Evolutionary conservation across 352 stramenopile species (phyloP).

Genomic region (Phytophthora ramorum): DNA sequence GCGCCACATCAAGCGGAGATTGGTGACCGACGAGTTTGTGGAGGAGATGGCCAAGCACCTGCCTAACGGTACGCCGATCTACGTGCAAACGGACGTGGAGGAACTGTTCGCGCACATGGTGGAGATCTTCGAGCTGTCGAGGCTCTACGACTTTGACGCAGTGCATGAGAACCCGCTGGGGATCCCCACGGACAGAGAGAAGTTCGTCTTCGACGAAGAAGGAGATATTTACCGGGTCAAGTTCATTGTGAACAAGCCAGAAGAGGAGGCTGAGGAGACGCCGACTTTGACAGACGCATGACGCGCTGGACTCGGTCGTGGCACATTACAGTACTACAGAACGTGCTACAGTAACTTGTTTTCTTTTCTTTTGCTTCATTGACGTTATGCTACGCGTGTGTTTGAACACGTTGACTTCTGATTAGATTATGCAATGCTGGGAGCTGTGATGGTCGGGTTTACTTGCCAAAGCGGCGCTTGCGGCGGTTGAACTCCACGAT

Average conservation of each 20-base stretch:
- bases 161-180: conserved; percentile 65
- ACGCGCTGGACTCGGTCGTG: conserved; percentile 8
- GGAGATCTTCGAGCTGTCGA: conserved; percentile 71
- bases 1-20: conserved; percentile 79
- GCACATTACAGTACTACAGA: neutral
- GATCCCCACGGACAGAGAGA: conserved; percentile 78
- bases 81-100: conserved; percentile 83
- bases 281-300: conserved; percentile 10
- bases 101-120: conserved; percentile 89
- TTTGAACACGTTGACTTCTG: conserved; percentile 11
- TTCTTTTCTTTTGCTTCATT: conserved; percentile 19
- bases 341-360: conserved; percentile 1
- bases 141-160: conserved; percentile 47
- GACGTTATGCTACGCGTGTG: conserved; percentile 13
- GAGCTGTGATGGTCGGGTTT: conserved; percentile 20
- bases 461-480: conserved; percentile 91
- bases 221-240: conserved; percentile 78
- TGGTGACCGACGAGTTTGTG: conserved; percentile 79
- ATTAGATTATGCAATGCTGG: conserved; percentile 29
- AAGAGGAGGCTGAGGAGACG: neutral
- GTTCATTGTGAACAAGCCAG: conserved; percentile 44
- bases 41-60: conserved; percentile 64
- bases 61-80: conserved; percentile 63
- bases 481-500: conserved; percentile 87
- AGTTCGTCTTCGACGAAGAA: conserved; percentile 65